Evolutionary conservation across 305 asterid genomes (phyloP).

Genomic region (Rubia balearica): DNA sequence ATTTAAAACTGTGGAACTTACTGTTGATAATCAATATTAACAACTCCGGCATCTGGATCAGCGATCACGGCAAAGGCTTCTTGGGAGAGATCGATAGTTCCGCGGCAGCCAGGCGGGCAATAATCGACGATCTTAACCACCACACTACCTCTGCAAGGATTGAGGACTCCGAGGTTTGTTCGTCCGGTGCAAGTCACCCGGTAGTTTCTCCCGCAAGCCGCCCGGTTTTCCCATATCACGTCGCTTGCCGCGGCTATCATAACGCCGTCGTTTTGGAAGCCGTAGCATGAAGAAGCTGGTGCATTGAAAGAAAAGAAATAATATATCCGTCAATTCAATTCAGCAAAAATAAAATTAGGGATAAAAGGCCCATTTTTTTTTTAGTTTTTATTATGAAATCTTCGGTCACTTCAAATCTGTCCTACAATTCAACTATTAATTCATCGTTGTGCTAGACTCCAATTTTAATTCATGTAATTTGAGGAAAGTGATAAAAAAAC

Average conservation of each 20-base stretch:
- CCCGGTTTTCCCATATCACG: background rate
- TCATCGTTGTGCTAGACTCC: too few species aligned
- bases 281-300: background rate
- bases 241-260: background rate
- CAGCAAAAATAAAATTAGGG: too few species aligned
- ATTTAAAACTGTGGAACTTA: background rate
- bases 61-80: background rate
- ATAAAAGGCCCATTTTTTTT: too few species aligned
- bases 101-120: constrained; percentile 1
- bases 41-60: background rate
- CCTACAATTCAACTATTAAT: too few species aligned
- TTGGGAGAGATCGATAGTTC: constrained; percentile 3
- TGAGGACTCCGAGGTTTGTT: background rate
- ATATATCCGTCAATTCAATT: too few species aligned
- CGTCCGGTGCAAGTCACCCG: background rate
- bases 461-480: too few species aligned
- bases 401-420: too few species aligned
- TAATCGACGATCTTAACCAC: background rate
- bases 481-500: too few species aligned
- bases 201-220: background rate
- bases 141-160: background rate
- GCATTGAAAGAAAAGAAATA: too few species aligned
- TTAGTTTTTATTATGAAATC: too few species aligned
- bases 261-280: background rate
- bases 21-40: background rate